Conservation (phyloP, 2,329 filamentous ascomycete genomes). For the Aspergillus intermedius region DNA sequence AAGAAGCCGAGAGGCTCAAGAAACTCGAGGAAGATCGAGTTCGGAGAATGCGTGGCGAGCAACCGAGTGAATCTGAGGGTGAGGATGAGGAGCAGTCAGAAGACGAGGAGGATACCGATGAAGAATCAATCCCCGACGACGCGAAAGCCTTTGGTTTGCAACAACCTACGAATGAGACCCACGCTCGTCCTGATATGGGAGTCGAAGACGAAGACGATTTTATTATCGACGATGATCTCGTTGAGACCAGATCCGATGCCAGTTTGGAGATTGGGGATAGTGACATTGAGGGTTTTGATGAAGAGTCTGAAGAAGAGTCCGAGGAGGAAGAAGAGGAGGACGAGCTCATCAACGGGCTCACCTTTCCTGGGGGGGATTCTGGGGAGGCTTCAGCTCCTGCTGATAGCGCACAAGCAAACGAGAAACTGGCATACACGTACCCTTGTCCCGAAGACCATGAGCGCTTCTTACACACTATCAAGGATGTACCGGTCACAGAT, state of each 20-base stretch:
- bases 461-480: constrained; percentile 62
- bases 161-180: constrained; percentile 37
- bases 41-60: constrained; percentile 79
- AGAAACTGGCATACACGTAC: constrained; percentile 72
- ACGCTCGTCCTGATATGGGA: constrained; percentile 47
- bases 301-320: constrained; percentile 46
- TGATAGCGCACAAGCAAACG: constrained; percentile 38
- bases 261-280: constrained; percentile 37
- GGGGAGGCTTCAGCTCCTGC: constrained; percentile 22
- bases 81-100: constrained; percentile 43
- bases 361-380: constrained; percentile 32
- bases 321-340: constrained; percentile 50
- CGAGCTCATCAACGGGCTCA: constrained; percentile 65
- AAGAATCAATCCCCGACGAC: constrained; percentile 47
- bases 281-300: constrained; percentile 48
- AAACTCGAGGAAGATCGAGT: constrained; percentile 76
- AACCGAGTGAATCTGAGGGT: constrained; percentile 60
- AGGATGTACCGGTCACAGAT: constrained; percentile 56
- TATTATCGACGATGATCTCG: constrained; percentile 76
- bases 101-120: constrained; percentile 39
- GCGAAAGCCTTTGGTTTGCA: constrained; percentile 58
- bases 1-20: constrained; percentile 69
- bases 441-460: constrained; percentile 72
- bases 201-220: constrained; percentile 96
- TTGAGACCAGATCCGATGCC: constrained; percentile 67